phyloP scores from a whole-genome alignment of 2,329 filamentous ascomycete genomes.

The Fusarium dlaminii region DNA sequence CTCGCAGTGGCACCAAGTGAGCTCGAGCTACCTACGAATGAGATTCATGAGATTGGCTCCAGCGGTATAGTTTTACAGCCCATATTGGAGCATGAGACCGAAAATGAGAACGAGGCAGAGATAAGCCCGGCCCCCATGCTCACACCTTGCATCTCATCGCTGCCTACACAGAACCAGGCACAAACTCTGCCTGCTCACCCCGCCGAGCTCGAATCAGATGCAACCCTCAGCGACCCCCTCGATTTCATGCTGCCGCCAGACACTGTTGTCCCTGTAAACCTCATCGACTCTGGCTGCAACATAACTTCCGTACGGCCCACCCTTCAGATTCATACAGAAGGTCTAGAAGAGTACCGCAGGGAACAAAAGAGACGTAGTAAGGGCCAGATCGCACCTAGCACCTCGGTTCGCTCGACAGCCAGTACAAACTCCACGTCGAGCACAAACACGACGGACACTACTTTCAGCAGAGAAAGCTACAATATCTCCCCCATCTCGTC shows the following conservation, averaged over 20 bases:
- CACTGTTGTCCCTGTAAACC: constrained; percentile 40
- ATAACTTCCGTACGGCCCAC: constrained; percentile 44
- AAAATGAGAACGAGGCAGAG: constrained; percentile 31
- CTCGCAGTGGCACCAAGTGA: constrained; percentile 49
- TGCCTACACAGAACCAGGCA: constrained; percentile 26
- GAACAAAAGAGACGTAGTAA: constrained; percentile 51
- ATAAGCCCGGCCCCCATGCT: constrained; percentile 19
- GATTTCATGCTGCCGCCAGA: constrained; percentile 42
- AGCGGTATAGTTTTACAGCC: constrained; percentile 51
- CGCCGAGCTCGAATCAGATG: constrained; percentile 41
- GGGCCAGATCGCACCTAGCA: constrained; percentile 55
- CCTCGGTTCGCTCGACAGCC: constrained; percentile 58
- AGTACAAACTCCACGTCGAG: constrained; percentile 50
- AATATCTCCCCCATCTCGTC: constrained; percentile 60
- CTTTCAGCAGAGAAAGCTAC: constrained; percentile 51
- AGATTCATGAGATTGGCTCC: constrained; percentile 65
- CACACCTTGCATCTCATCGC: constrained; percentile 25
- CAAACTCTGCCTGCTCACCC: constrained; percentile 35
- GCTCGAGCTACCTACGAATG: constrained; percentile 59
- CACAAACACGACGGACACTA: constrained; percentile 52
- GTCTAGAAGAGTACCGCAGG: constrained; percentile 46
- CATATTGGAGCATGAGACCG: constrained; percentile 40
- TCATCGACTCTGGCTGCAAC: constrained; percentile 30
- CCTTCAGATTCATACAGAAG: constrained; percentile 52
- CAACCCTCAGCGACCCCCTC: constrained; percentile 33